Percentiles rank a stretch among this genome's conserved stretches.
These are phyloP conservation scores for Penicillium robsamsonii DNA, from an alignment of 495 filamentous ascomycete genomes.

Conservation along the genomic window DNA sequence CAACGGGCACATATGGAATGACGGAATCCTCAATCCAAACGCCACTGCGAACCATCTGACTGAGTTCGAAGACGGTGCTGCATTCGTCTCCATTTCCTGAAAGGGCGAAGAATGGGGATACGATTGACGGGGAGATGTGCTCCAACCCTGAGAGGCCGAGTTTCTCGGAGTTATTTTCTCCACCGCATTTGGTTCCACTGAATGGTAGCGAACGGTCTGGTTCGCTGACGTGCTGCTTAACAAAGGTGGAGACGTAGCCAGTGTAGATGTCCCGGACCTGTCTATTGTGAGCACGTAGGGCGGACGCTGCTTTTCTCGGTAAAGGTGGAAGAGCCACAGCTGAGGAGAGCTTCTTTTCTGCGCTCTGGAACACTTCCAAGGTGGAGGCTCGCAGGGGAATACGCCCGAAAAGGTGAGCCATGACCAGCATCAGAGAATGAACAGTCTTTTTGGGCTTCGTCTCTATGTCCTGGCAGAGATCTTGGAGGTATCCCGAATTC, in stretches of 20 bases:
- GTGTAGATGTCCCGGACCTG: conserved; percentile 61
- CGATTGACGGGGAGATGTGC: conserved; percentile 37
- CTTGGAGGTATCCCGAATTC: conserved; percentile 64
- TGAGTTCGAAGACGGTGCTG: conserved; percentile 60
- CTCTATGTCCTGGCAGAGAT: conserved; percentile 53
- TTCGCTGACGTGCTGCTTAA: conserved; percentile 56
- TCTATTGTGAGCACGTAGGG: conserved; percentile 60
- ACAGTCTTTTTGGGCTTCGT: conserved; percentile 35
- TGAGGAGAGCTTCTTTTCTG: conserved; percentile 51
- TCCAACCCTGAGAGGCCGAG: background rate
- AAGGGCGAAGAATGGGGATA: conserved; percentile 68
- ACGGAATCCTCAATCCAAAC: conserved; percentile 72
- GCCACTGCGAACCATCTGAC: conserved; percentile 56
- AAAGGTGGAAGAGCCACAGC: conserved; percentile 61
- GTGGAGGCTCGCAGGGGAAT: conserved; percentile 39
- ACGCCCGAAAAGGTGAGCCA: conserved; percentile 68
- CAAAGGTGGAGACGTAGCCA: conserved; percentile 66
- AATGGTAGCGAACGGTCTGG: conserved; percentile 58
- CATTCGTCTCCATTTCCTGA: conserved; percentile 66
- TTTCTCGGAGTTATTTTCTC: background rate
- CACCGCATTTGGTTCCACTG: conserved; percentile 32
- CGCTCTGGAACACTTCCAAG: conserved; percentile 41
- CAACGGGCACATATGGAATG: conserved; percentile 61
- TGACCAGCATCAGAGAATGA: conserved; percentile 57
- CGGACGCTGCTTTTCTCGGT: conserved; percentile 51